A percentile compares a stretch with the other conserved stretches of the same genome.
Conservation (phyloP, 805 yeast species). For the Yarrowia sp. region DNA sequence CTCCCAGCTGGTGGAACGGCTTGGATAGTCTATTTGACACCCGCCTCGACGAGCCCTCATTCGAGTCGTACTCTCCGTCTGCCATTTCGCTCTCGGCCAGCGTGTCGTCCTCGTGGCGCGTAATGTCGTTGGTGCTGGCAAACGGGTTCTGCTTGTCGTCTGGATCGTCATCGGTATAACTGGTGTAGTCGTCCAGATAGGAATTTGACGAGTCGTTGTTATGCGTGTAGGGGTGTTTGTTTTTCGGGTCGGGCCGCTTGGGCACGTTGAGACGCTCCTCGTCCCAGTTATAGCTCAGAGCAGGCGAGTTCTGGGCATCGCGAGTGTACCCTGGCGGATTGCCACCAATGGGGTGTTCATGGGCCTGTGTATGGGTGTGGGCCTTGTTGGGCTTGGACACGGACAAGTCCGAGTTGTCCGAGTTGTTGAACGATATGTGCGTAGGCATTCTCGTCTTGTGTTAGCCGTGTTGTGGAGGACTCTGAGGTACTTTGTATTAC, state of each 20-base stretch:
- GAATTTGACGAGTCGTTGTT: conserved; percentile 19
- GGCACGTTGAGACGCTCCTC: conserved; percentile 23
- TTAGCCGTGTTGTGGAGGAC: too few relatives aligned
- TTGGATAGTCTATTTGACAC: conserved; percentile 11
- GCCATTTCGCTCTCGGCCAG: conserved; percentile 29
- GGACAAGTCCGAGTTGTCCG: conserved; percentile 21
- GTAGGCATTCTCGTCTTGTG: conserved; percentile 12
- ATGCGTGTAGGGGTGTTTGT: conserved; percentile 3
- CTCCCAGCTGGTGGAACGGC: conserved; percentile 26
- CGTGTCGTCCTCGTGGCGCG: conserved; percentile 19
- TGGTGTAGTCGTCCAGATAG: conserved; percentile 19
- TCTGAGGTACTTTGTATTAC: too few relatives aligned
- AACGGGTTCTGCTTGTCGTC: conserved; percentile 22
- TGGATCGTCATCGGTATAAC: conserved; percentile 20
- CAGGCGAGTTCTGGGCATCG: conserved; percentile 4
- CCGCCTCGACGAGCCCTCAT: conserved; percentile 29
- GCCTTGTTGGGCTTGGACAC: conserved; percentile 8
- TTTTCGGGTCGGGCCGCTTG: background rate
- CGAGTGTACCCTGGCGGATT: conserved; percentile 8
- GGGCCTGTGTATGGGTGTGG: conserved; percentile 7
- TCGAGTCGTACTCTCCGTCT: conserved; percentile 28
- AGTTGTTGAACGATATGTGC: conserved; percentile 17
- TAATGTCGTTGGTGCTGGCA: conserved; percentile 15
- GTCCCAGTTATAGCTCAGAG: conserved; percentile 24
- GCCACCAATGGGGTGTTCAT: conserved; percentile 13